Conservation (phyloP, 257 asterid species). For the Solanum rostratum region DNA sequence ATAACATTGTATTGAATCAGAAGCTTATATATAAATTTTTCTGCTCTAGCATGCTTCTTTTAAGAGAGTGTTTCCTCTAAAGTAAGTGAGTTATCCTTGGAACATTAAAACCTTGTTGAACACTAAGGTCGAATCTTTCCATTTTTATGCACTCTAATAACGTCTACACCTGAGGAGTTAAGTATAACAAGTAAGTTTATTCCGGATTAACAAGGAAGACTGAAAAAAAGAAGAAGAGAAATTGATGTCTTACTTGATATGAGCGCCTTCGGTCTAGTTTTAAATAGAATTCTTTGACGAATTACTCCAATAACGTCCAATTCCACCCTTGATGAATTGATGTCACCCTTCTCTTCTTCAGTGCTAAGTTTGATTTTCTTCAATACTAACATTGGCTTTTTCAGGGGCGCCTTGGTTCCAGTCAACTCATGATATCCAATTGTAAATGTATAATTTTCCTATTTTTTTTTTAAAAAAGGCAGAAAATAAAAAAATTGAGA, state of each 20-base stretch:
- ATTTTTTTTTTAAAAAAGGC: constrained; percentile 37
- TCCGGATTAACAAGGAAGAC: not conserved
- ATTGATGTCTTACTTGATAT: constrained; percentile 48
- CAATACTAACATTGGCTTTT: constrained; percentile 83
- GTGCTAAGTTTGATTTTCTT: constrained; percentile 44
- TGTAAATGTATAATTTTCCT: constrained; percentile 71
- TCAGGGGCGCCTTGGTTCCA: constrained; percentile 62
- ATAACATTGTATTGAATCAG: not conserved
- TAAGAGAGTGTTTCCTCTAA: not conserved
- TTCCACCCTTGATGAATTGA: constrained; percentile 33
- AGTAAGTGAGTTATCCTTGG: not conserved
- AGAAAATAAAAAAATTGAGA: not conserved
- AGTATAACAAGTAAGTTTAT: not conserved
- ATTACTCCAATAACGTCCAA: constrained; percentile 67
- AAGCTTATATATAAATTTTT: not conserved
- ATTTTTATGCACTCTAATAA: not conserved
- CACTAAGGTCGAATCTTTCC: not conserved
- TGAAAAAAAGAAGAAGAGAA: not conserved
- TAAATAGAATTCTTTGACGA: constrained; percentile 69
- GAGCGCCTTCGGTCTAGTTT: constrained; percentile 90
- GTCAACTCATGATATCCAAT: constrained; percentile 87
- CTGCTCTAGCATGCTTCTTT: not conserved
- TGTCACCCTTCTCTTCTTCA: constrained; percentile 17
- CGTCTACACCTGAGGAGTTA: not conserved
- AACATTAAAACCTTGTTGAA: not conserved